Base-by-base conservation (phyloP, 2,329 filamentous ascomycete species). In the Cytospora piceicola region DNA sequence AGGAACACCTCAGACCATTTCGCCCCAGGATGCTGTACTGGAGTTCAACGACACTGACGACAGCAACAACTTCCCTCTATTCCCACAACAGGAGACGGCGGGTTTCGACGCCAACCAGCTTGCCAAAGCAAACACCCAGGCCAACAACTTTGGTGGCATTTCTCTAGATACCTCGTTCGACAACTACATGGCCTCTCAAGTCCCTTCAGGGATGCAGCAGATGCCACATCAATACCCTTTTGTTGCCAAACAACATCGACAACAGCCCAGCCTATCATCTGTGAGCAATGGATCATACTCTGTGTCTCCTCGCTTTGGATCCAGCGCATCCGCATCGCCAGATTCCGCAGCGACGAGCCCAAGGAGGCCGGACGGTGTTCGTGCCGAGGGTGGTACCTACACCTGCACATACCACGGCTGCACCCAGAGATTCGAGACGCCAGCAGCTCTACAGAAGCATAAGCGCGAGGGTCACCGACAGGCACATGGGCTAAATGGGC, bases 401-500 rank as follows among this genome's bases (percentile, higher is more conserved):
- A 96, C 94, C 1, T 99, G 95, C 78, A 97, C 94, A 0, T 97
- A 97, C 73, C 93, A 96, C 73, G 93, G 93, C 14, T 98, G 95
- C 75, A 89, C 89, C 0, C 82, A 90, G 70, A 90, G 95, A 61
- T 99, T 99, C 74, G 92, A 96, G 71, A 93, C 93, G 1, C 93
- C 93, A 5, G 84, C 88, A 11, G 88, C 94, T 71, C 83, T 99
- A 4, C 94, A 98, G 76, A 95, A 95, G 79, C 95, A 99, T 81
- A 97, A 97, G 82, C 88, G 94, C 29, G 95, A 99, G 75, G 92
- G 90, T 6, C 95, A 99, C 76, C 88, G 94, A 58, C 90, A 92
- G 71, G 87, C 86, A n/a, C 88, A 83, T 72, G 84, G 78, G 63
- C 77, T 78, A 72, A 81, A 75, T 74, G 82, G 71, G 55, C 17